Evolutionary conservation across 2,329 filamentous ascomycete genomes (phyloP), one percentile per base, ranked within the genome.

Genomic region (Colletotrichum tabaci): DNA sequence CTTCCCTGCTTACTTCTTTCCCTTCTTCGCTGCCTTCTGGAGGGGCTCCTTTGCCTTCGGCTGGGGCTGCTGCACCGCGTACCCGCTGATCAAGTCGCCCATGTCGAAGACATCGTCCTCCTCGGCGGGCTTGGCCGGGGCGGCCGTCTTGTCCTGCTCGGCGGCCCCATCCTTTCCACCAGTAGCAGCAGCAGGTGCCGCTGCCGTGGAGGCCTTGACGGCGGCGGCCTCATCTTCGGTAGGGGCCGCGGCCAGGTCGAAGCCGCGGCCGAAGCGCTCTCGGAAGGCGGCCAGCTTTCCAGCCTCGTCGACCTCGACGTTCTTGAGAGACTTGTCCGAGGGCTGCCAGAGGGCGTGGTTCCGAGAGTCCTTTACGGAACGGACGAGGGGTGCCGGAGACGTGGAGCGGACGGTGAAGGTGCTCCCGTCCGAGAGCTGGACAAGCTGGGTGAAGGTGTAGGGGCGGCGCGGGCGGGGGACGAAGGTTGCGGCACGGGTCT

Each of bases 361-460:
- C 77, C 94, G 91, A 55, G 92, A 94, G 85, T 99, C 96, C 83
- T 97, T 97, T 72, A 84, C 84, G 69, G 86, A 85, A 71, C 86
- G 85, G 83, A 90, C 88, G 58, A 93, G 81, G 3, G 88, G 87
- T 46, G 83, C 76, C 0, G 94, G 94, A 13, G 90, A 94, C 13
- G 93, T 94, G 30, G 94, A 95, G 80, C 93, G 93, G 78, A 91
- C 88, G 60, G 92, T 91, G 84, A 90, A 98, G 72, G 95, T 93
- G 78, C 90, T 93, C 77, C 96, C 96, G 86, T 99, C 96, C 50
- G 93, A 94, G 74, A 98, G 92, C 65, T 95, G 95, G 76, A 99
- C 88, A 72, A 99, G 89, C 84, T 99, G 96, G n/a, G 96, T 98
- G 87, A 98, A 98, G 76, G 92, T 94, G 87, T 98, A 98, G 52